A percentile compares a stretch with the other conserved stretches of the same genome.
Conservation (phyloP, 208 protist genomes). For the Trypanosoma melophagium region DNA sequence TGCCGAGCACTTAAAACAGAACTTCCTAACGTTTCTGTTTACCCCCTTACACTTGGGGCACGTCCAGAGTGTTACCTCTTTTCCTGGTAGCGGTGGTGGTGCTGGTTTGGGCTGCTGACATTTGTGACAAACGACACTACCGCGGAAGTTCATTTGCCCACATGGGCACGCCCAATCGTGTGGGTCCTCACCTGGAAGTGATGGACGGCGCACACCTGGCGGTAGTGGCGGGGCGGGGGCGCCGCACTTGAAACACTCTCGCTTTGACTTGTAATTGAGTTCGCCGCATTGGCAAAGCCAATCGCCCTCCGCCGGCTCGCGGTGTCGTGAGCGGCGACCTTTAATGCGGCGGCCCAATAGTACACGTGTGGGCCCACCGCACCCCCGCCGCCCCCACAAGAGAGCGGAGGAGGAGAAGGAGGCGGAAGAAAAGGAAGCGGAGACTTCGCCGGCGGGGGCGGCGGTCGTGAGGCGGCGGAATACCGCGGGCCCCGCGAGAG, state of each 20-base stretch:
- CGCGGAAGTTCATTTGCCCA: slow-evolving; percentile 90
- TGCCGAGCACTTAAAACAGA: slow-evolving; percentile 82
- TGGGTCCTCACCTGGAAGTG: slow-evolving; percentile 86
- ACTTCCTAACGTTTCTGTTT: slow-evolving; percentile 75
- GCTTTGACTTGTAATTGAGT: slow-evolving; percentile 82
- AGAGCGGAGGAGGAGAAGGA: neutral
- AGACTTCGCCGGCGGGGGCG: neutral
- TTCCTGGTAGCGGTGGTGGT: slow-evolving; percentile 69
- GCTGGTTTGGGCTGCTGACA: slow-evolving; percentile 85
- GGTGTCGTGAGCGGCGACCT: slow-evolving; percentile 38
- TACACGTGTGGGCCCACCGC: slow-evolving; percentile 2
- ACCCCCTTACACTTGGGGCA: slow-evolving; percentile 82
- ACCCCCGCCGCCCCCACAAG: neutral
- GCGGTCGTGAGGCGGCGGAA: neutral
- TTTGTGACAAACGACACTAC: slow-evolving; percentile 78
- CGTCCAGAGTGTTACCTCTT: slow-evolving; percentile 83
- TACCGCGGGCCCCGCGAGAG: too few relatives aligned
- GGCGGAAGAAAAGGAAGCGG: neutral
- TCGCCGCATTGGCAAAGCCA: slow-evolving; percentile 90
- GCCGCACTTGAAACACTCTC: slow-evolving; percentile 91
- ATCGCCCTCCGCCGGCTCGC: slow-evolving; percentile 77
- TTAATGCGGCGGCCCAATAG: slow-evolving; percentile 57
- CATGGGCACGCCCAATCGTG: slow-evolving; percentile 91
- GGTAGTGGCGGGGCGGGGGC: slow-evolving; percentile 86
- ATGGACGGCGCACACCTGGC: slow-evolving; percentile 74